Evolutionary conservation across 257 asterid species (phyloP).

Genomic region (Solanum peruvianum): DNA sequence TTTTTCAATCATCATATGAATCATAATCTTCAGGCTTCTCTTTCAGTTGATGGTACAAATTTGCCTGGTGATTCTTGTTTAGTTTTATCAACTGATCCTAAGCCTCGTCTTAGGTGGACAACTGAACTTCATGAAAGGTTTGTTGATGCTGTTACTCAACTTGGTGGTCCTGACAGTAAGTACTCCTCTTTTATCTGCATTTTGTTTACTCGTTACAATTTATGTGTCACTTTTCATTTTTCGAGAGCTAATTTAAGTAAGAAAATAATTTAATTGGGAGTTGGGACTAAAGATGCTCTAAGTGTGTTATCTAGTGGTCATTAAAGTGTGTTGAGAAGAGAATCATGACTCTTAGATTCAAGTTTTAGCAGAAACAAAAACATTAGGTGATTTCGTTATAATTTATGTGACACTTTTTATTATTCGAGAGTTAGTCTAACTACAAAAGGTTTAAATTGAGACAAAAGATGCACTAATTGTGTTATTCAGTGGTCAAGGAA

Average conservation of each 20-base stretch:
- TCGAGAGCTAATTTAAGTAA: accelerated
- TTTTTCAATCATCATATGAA: constrained; percentile 15
- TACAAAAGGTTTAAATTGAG: neutral
- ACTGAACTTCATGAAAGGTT: constrained; percentile 61
- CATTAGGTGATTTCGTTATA: accelerated
- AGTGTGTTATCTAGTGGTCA: neutral
- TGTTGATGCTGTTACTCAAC: constrained; percentile 65
- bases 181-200: neutral
- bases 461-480: neutral
- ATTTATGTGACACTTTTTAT: accelerated
- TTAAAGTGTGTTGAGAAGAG: neutral
- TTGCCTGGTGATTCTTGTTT: constrained; percentile 56
- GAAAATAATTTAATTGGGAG: neutral
- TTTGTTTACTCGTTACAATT: neutral
- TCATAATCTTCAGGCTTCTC: neutral
- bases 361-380: no score
- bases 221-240: neutral
- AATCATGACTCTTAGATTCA: neutral
- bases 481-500: neutral
- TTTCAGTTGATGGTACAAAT: constrained; percentile 40
- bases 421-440: neutral
- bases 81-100: constrained; percentile 56
- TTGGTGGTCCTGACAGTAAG: constrained; percentile 76
- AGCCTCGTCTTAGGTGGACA: constrained; percentile 76
- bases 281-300: neutral